Evolutionary conservation across 176 grass and related monocot genomes (phyloP), one percentile per base, ranked within the genome.

Genomic region (Oryza meyeriana): DNA sequence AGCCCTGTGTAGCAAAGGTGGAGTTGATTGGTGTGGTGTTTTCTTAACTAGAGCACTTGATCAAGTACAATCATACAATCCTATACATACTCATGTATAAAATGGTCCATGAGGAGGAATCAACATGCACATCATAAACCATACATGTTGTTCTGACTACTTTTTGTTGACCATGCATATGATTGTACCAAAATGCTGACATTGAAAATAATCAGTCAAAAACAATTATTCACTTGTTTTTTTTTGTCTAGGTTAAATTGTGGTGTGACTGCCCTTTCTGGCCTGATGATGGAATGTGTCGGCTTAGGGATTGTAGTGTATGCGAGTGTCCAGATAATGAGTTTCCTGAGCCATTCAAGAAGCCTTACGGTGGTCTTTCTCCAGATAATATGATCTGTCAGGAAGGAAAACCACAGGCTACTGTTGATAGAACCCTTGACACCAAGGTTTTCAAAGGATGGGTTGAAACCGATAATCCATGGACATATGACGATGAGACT

Each of bases 201-300:
- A 39, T 47, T 52, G 4, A n/a, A 70, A 70, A 70, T 34, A 40
- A 70, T 3, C 8, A 69, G 26, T 71, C 10, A 12, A 47, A 83
- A 35, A 32, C n/a, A n/a, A 28, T 28, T 69, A 8, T 31, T 72
- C 55, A 39, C 55, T 32, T 78, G 67, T 66, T 74, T 69, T 0
- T 55, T 76, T 64, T 40, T 81, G 88, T 45, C 41, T 81, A 96
- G 96, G 93, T 90, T 85, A 99, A 99, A 84, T 76, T 99, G 75
- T 94, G 93, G 96, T 99, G 96, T 82, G 89, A 95, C 81, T 99
- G 96, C 70, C 93, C 91, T 65, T 95, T 99, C 67, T 99, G 96
- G 91, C 93, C 93, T 71, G 96, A 96, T 79, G 96, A 99, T 75
- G 91, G 93, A 41, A 99, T 99, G 97, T 99, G 97, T 68, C 83